These are phyloP conservation scores for Mycena maculata DNA, from an alignment of 768 basidiomycete genomes.

Conservation along the genomic window DNA sequence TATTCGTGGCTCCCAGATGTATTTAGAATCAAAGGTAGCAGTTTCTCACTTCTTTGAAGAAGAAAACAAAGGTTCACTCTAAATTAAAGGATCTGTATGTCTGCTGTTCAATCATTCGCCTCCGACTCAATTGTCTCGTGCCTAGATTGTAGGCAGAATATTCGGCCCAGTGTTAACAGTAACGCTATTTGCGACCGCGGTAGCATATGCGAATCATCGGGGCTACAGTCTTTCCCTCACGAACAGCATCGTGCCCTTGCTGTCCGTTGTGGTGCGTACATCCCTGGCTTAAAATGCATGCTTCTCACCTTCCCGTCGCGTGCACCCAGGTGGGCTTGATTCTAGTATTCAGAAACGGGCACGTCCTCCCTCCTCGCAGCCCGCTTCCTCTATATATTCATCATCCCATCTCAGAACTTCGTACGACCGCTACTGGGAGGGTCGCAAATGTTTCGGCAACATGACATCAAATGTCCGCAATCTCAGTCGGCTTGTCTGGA, in stretches of 20 bases:
- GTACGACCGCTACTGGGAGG: slow-evolving; percentile 91
- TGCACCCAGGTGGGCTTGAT: slow-evolving; percentile 81
- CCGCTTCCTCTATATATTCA: neutral
- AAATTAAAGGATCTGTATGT: no score
- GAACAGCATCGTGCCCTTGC: slow-evolving; percentile 87
- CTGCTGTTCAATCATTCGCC: slow-evolving; percentile 9
- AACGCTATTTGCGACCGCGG: slow-evolving; percentile 74
- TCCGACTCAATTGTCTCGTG: slow-evolving; percentile 16
- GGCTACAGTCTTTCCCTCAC: slow-evolving; percentile 75
- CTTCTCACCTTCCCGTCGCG: neutral
- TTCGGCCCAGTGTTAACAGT: slow-evolving; percentile 87
- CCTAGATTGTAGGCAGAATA: slow-evolving; percentile 76
- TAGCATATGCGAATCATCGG: slow-evolving; percentile 68
- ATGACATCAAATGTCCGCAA: slow-evolving; percentile 82
- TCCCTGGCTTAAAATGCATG: neutral
- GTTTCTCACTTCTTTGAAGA: neutral
- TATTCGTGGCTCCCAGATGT: slow-evolving; percentile 94
- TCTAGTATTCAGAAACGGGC: slow-evolving; percentile 82
- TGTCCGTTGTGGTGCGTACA: slow-evolving; percentile 87
- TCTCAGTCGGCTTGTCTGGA: slow-evolving; percentile 82
- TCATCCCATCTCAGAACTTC: slow-evolving; percentile 71
- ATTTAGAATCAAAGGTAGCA: slow-evolving; percentile 78
- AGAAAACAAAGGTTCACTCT: no score
- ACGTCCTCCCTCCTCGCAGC: slow-evolving; percentile 35
- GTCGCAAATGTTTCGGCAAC: slow-evolving; percentile 83